phyloP scores from a whole-genome alignment of 495 filamentous ascomycete genomes.

The Xylaria grammica region DNA sequence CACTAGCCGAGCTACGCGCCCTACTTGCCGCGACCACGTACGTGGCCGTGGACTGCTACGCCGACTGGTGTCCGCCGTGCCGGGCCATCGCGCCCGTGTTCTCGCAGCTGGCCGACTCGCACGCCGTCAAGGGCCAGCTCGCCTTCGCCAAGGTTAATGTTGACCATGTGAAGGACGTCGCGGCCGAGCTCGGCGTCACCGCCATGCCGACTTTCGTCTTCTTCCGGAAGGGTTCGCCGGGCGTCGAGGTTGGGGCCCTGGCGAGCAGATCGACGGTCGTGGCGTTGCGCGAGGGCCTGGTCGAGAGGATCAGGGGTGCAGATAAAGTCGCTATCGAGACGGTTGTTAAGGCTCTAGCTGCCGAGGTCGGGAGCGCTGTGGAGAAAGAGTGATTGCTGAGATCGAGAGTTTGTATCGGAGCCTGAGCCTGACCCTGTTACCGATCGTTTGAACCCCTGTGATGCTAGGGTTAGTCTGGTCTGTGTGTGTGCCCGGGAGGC shows the following conservation, averaged over 20 bases:
- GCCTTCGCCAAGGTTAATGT: slow-evolving; percentile 66
- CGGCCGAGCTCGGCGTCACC: slow-evolving; percentile 49
- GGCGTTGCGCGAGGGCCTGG: not conserved
- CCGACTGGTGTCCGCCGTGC: slow-evolving; percentile 71
- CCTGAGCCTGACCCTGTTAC: no score
- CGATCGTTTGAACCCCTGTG: no score
- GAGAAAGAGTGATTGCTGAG: not conserved
- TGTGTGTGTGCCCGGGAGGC: no score
- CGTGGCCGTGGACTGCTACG: slow-evolving; percentile 57
- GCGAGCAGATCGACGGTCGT: not conserved
- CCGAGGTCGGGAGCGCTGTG: not conserved
- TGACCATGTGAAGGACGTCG: slow-evolving; percentile 54
- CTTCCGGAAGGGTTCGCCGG: slow-evolving; percentile 66
- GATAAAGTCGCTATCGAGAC: slow-evolving; percentile 7
- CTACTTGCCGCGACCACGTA: slow-evolving; percentile 43
- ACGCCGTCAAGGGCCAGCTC: slow-evolving; percentile 47
- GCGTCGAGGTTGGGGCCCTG: not conserved
- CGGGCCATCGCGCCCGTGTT: slow-evolving; percentile 67
- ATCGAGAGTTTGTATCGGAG: no score
- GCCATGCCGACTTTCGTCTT: slow-evolving; percentile 85
- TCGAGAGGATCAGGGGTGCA: slow-evolving; percentile 5
- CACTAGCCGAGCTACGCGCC: slow-evolving; percentile 35
- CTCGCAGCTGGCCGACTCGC: slow-evolving; percentile 50
- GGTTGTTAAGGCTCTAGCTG: slow-evolving; percentile 11
- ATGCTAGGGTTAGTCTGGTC: no score